Conservation (phyloP, 2,329 filamentous ascomycete species). For the Calonectria pseudoturangicola region DNA sequence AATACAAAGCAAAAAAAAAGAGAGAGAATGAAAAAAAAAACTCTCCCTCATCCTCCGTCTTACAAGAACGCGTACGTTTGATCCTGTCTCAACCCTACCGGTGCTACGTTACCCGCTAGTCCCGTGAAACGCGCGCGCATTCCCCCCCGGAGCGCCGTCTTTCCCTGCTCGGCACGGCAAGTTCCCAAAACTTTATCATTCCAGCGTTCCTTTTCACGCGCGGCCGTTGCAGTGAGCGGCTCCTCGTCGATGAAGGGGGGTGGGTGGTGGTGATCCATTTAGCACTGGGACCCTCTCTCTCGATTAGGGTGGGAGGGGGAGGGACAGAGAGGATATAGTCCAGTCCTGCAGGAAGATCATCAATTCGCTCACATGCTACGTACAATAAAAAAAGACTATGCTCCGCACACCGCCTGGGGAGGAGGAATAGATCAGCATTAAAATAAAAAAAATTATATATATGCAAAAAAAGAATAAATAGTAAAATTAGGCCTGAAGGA, state of each 20-base stretch:
- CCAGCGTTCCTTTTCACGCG: neutral
- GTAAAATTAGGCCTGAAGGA: neutral
- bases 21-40: neutral
- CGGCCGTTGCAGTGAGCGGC: neutral
- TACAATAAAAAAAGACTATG: neutral
- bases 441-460: neutral
- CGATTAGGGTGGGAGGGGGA: neutral
- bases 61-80: slow-evolving; percentile 17
- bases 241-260: too few relatives aligned
- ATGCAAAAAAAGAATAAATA: neutral
- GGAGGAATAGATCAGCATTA: neutral
- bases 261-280: neutral
- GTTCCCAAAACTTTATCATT: slow-evolving; percentile 17
- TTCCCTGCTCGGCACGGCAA: slow-evolving; percentile 12
- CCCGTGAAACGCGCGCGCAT: slow-evolving; percentile 23
- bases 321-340: neutral
- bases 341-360: slow-evolving; percentile 22
- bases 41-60: neutral
- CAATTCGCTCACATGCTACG: slow-evolving; percentile 15
- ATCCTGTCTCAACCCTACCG: slow-evolving; percentile 23
- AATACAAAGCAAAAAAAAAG: neutral
- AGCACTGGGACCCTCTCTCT: neutral
- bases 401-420: neutral
- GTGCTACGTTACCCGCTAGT: slow-evolving; percentile 17
- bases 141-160: slow-evolving; percentile 9